A percentile compares a stretch with the other conserved stretches of the same genome.
Evolutionary conservation across 345 rosid genomes (phyloP).

Genomic region (Adansonia digitata): DNA sequence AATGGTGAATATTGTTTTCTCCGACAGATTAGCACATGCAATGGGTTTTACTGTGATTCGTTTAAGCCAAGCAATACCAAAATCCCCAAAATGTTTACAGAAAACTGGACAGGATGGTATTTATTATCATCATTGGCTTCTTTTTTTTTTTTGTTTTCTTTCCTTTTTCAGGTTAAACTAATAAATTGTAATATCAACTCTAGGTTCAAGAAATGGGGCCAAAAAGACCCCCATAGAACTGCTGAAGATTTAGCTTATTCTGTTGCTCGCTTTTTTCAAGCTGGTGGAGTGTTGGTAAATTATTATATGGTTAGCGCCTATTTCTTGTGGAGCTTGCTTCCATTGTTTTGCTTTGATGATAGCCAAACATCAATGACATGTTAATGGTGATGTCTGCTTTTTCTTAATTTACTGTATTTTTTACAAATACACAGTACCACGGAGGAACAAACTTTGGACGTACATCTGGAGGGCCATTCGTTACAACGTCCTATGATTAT

Average conservation of each 20-base stretch:
- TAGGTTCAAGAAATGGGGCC: slow-evolving; percentile 45
- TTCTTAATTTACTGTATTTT: neutral
- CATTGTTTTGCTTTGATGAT: neutral
- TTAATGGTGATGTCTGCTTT: neutral
- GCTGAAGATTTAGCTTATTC: slow-evolving; percentile 53
- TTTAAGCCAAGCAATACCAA: slow-evolving; percentile 34
- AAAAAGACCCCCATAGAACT: slow-evolving; percentile 37
- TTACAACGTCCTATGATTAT: slow-evolving; percentile 1
- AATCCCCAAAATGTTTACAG: slow-evolving; percentile 63
- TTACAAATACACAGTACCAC: slow-evolving; percentile 26
- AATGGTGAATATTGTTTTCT: neutral
- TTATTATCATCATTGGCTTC: neutral
- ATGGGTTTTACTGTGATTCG: slow-evolving; percentile 53
- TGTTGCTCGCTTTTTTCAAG: slow-evolving; percentile 42
- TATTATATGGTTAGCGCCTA: slow-evolving; percentile 41
- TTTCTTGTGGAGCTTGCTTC: neutral
- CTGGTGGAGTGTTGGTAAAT: slow-evolving; percentile 36
- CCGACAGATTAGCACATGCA: slow-evolving; percentile 45
- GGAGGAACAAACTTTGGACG: slow-evolving; percentile 52
- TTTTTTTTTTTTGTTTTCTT: neutral
- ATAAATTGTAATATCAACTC: neutral
- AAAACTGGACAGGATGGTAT: slow-evolving; percentile 68
- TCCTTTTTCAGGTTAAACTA: neutral
- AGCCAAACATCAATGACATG: neutral
- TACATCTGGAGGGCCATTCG: neutral